Percentiles rank a stretch among this genome's conserved stretches.
Conservation (phyloP, 768 basidiomycete species). For the Amanita muscaria region DNA sequence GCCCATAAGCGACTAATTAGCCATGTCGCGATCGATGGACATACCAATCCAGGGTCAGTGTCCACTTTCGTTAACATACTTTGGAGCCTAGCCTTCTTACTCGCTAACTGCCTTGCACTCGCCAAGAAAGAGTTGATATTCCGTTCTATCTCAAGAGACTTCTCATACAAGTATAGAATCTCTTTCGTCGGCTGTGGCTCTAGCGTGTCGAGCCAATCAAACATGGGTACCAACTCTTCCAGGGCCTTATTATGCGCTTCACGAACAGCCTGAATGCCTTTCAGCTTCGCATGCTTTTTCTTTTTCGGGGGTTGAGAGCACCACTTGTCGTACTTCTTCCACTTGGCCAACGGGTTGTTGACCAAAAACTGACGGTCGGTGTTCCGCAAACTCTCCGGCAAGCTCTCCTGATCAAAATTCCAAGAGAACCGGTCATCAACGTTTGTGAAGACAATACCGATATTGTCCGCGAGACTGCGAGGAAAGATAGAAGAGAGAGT, state of each 20-base stretch:
- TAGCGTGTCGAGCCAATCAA: constrained; percentile 12
- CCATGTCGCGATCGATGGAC: no score
- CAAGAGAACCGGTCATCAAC: constrained; percentile 12
- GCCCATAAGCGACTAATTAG: no score
- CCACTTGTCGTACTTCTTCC: constrained; percentile 8
- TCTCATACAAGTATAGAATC: constrained; percentile 10
- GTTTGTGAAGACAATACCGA: constrained; percentile 20
- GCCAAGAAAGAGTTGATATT: constrained; percentile 8
- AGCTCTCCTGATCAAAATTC: constrained; percentile 16
- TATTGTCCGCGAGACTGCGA: constrained; percentile 16
- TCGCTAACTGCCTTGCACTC: constrained; percentile 8
- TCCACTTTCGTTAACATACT: no score
- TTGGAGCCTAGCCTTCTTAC: not conserved
- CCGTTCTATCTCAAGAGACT: constrained; percentile 10
- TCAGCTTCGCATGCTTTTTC: constrained; percentile 1
- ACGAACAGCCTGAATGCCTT: not conserved
- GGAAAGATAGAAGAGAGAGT: constrained; percentile 19
- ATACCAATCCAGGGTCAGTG: no score
- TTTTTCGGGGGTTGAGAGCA: not conserved
- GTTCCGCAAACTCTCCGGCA: constrained; percentile 9
- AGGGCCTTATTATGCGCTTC: constrained; percentile 10
- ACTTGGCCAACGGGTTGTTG: constrained; percentile 11
- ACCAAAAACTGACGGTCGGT: constrained; percentile 5
- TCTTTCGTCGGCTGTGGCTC: constrained; percentile 11
- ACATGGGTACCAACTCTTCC: constrained; percentile 9